Base-by-base conservation (phyloP, 2,329 filamentous ascomycete genomes). In the Colletotrichum higginsianum region DNA sequence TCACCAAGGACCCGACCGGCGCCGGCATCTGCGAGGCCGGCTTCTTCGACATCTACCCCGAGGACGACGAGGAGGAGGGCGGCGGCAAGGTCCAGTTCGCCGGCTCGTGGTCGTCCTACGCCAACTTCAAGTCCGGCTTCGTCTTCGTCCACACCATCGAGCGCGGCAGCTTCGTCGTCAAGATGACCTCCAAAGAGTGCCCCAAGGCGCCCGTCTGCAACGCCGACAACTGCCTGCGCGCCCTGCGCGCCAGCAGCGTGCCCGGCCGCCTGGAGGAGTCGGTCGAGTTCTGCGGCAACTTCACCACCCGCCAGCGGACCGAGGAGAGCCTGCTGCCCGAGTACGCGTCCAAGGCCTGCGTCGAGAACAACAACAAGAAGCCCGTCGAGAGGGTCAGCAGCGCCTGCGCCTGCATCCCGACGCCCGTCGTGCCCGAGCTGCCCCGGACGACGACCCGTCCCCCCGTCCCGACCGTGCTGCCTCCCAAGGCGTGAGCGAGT, bases 41-140 rank as follows among this genome's bases (percentile, higher is more conserved):
- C 0, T 85, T 80, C 78, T 86, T 86, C 73, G 85, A 86, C 68
- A 80, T 82, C 58, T 81, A 85, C 73, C 85, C 85, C 4, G 84
- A 76, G 66, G 75, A 76, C 42, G 73, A 75, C 38, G 66, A 75
- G 35, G 63, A 67, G n/a, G 68, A 57, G 35, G 75, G 75, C 49
- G 73, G 80, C 50, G 74, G 73, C 35, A 62, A 58, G 15, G 69
- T 75, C 30, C 68, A 68, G 26, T 74, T 75, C 61, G 47, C 72
- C 7, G 75, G 74, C 3, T 74, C 73, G 0, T 76, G 75, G 75
- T 73, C 73, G 7, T 74, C 74, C 5, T 76, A 74, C 66, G 75
- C 73, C 53, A 67, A 71, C 53, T 75, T 75, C 75, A 63, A 63
- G 64, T 75, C 75, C 15, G 75, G 73, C 64, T 76, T 71, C 67